These are phyloP conservation scores for Phaseolus coccineus DNA, from an alignment of 331 rosid genomes.

Conservation along the genomic window DNA sequence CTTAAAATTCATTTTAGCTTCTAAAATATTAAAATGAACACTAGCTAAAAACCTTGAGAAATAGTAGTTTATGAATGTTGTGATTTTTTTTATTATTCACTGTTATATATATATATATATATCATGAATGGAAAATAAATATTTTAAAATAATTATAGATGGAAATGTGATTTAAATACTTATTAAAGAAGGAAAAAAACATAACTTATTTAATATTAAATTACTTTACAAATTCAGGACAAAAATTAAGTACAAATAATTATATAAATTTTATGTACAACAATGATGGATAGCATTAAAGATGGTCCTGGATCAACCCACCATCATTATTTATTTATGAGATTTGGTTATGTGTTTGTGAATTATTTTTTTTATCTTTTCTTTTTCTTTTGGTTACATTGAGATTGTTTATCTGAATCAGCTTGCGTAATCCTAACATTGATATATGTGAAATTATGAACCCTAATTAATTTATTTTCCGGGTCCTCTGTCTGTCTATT, in stretches of 20 bases:
- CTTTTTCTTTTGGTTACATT: neutral
- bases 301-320: neutral
- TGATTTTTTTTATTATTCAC: too few relatives aligned
- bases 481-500: slow-evolving; percentile 4
- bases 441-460: slow-evolving; percentile 8
- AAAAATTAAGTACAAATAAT: neutral
- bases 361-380: neutral
- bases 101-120: too few relatives aligned
- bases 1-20: too few relatives aligned
- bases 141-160: too few relatives aligned
- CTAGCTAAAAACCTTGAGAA: too few relatives aligned
- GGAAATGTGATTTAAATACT: too few relatives aligned
- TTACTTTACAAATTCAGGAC: neutral
- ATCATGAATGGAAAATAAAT: too few relatives aligned
- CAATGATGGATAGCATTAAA: slow-evolving; percentile 33
- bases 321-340: slow-evolving; percentile 37
- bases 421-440: slow-evolving; percentile 38
- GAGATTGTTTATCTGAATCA: slow-evolving; percentile 8
- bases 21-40: too few relatives aligned
- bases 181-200: too few relatives aligned
- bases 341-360: neutral
- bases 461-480: neutral
- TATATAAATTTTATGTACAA: neutral
- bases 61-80: too few relatives aligned
- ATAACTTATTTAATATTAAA: neutral